Percentiles rank a stretch among this genome's conserved stretches.
phyloP scores from a whole-genome alignment of 805 yeast genomes.

The Wickerhamiella musiphila region DNA sequence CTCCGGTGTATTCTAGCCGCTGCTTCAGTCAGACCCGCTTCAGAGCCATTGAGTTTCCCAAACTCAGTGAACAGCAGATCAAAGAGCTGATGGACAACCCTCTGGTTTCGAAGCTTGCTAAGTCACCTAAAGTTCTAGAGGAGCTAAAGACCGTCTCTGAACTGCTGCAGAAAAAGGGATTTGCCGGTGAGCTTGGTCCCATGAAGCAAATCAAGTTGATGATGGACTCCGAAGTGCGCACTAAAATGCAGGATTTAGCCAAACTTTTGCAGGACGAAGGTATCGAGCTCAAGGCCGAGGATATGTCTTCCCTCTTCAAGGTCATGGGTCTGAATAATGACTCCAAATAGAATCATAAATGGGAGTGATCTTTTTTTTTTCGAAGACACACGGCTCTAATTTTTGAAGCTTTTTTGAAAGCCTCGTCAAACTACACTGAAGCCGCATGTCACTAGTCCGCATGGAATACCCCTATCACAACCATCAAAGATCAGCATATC shows the following conservation, averaged over 20 bases:
- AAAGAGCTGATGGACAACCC: slow-evolving; percentile 8
- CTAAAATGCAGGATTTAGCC: slow-evolving; percentile 13
- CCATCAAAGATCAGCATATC: too few relatives aligned
- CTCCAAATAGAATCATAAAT: background rate
- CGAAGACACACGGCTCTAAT: too few relatives aligned
- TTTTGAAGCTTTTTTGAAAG: too few relatives aligned
- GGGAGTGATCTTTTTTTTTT: background rate
- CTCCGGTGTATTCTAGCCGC: too few relatives aligned
- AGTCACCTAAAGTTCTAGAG: slow-evolving; percentile 13
- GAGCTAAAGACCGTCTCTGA: slow-evolving; percentile 10
- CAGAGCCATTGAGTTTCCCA: slow-evolving; percentile 3
- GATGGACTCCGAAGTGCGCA: slow-evolving; percentile 17
- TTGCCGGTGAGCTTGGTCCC: slow-evolving; percentile 9
- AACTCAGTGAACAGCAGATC: slow-evolving; percentile 8
- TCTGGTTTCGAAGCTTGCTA: slow-evolving; percentile 9
- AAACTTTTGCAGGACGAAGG: slow-evolving; percentile 10
- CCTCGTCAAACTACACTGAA: too few relatives aligned
- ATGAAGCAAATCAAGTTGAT: slow-evolving; percentile 17
- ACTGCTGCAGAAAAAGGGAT: slow-evolving; percentile 15
- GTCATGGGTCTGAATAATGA: slow-evolving; percentile 4
- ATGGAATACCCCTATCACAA: too few relatives aligned
- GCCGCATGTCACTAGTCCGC: too few relatives aligned
- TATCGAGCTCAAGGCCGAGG: slow-evolving; percentile 11
- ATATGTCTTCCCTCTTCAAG: slow-evolving; percentile 9
- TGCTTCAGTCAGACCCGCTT: too few relatives aligned